Percentiles rank a stretch among this genome's conserved stretches.
Conservation (phyloP, 2,329 filamentous ascomycete genomes). For the Arthrobotrys megalospora region DNA sequence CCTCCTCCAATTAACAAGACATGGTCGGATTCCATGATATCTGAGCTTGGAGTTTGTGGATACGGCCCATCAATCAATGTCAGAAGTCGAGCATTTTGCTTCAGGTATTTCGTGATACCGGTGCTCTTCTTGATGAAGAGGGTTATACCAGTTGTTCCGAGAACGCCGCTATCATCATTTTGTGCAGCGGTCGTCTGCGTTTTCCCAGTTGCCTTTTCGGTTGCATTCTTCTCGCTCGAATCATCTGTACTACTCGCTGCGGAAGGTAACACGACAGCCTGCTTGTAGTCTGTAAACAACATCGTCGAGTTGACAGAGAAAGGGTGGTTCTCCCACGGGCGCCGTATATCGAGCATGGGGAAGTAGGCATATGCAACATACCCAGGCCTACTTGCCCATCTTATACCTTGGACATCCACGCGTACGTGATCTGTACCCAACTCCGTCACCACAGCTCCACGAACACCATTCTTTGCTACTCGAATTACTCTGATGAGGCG, state of each 20-base stretch:
- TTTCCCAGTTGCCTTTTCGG: not conserved
- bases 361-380: constrained; percentile 71
- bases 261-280: not conserved
- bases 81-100: constrained; percentile 63
- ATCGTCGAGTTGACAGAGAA: constrained; percentile 69
- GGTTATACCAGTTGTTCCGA: constrained; percentile 65
- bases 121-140: constrained; percentile 67
- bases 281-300: constrained; percentile 51
- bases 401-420: constrained; percentile 68
- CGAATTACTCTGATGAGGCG: constrained; percentile 68
- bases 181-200: not conserved
- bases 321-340: constrained; percentile 73
- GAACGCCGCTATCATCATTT: not conserved
- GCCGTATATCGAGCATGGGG: constrained; percentile 68
- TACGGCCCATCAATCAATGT: constrained; percentile 69
- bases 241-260: not conserved
- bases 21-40: constrained; percentile 66
- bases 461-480: constrained; percentile 67
- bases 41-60: constrained; percentile 64
- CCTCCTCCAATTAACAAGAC: constrained; percentile 70
- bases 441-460: constrained; percentile 67
- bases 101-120: constrained; percentile 67
- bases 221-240: not conserved
- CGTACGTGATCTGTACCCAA: constrained; percentile 66
- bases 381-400: constrained; percentile 66